Conservation (phyloP, 305 asterid genomes). For the Fraxinus sp. region DNA sequence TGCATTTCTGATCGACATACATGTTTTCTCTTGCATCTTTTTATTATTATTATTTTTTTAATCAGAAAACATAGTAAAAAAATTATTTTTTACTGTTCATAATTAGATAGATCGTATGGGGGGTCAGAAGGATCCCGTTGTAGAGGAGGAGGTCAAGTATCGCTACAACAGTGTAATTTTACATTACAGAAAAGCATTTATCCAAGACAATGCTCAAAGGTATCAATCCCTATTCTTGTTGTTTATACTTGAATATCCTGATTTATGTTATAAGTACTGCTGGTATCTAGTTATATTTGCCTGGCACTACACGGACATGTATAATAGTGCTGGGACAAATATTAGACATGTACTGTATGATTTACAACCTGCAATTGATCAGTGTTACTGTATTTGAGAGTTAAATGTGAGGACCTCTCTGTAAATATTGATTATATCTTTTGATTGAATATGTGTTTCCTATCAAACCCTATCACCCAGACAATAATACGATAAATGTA, state of each 20-base stretch:
- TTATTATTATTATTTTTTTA: too few species aligned
- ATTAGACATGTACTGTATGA: not conserved
- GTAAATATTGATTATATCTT: not conserved
- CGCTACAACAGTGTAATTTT: slow-evolving; percentile 85
- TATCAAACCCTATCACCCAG: not conserved
- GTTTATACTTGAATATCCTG: slow-evolving; percentile 14
- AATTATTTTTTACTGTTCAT: not conserved
- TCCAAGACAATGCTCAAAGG: slow-evolving; percentile 98
- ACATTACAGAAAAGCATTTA: slow-evolving; percentile 93
- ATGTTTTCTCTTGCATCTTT: not conserved
- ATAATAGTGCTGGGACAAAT: not conserved
- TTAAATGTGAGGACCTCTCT: not conserved
- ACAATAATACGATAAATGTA: not conserved
- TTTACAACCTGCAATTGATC: not conserved
- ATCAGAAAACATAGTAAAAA: slow-evolving; percentile 10
- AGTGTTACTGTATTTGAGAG: not conserved
- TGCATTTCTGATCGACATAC: not conserved
- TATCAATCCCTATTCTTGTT: slow-evolving; percentile 24
- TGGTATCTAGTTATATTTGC: slow-evolving; percentile 12
- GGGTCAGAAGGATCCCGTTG: slow-evolving; percentile 76
- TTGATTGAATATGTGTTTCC: not conserved
- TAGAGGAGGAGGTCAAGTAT: slow-evolving; percentile 84
- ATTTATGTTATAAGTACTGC: slow-evolving; percentile 3
- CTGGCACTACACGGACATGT: not conserved
- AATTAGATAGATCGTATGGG: slow-evolving; percentile 82